phyloP scores from a whole-genome alignment of 2,329 filamentous ascomycete species.

The Scorias spongiosa region DNA sequence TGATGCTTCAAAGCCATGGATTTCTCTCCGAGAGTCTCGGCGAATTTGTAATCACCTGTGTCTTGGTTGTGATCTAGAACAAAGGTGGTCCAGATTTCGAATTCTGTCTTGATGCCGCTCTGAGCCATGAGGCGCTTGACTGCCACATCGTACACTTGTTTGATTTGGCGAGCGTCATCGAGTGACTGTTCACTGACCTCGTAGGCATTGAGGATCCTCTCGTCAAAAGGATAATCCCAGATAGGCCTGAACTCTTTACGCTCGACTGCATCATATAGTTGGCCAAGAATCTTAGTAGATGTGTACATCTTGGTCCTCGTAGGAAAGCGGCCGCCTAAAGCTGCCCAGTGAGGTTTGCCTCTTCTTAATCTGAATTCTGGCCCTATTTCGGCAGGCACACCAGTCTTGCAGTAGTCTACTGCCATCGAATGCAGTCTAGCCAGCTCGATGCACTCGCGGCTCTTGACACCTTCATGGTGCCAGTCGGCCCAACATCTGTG shows the following conservation, averaged over 20 bases:
- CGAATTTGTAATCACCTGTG: slow-evolving; percentile 67
- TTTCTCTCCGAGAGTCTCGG: slow-evolving; percentile 65
- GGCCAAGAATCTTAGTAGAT: slow-evolving; percentile 59
- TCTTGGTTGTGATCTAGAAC: slow-evolving; percentile 59
- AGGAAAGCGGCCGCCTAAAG: slow-evolving; percentile 31
- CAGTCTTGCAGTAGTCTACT: slow-evolving; percentile 90
- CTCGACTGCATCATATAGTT: slow-evolving; percentile 65
- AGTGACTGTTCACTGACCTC: slow-evolving; percentile 31
- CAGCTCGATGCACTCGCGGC: slow-evolving; percentile 53
- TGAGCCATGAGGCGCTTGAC: slow-evolving; percentile 73
- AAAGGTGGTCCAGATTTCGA: slow-evolving; percentile 83
- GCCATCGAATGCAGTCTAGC: slow-evolving; percentile 76
- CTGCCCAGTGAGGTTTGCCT: slow-evolving; percentile 77
- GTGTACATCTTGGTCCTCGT: slow-evolving; percentile 40
- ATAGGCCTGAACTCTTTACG: slow-evolving; percentile 54
- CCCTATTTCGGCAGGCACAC: slow-evolving; percentile 56
- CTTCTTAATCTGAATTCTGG: slow-evolving; percentile 40
- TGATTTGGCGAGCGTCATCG: slow-evolving; percentile 48
- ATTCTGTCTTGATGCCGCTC: slow-evolving; percentile 70
- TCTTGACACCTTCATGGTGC: slow-evolving; percentile 46
- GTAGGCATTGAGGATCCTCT: slow-evolving; percentile 53
- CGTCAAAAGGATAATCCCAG: slow-evolving; percentile 61
- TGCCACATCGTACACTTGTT: slow-evolving; percentile 60
- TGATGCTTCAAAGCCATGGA: slow-evolving; percentile 50
- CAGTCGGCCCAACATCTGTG: slow-evolving; percentile 67